Evolutionary conservation across 208 protist genomes (phyloP), one percentile per base, ranked within the genome.

Genomic region (Trypanosoma melophagium): DNA sequence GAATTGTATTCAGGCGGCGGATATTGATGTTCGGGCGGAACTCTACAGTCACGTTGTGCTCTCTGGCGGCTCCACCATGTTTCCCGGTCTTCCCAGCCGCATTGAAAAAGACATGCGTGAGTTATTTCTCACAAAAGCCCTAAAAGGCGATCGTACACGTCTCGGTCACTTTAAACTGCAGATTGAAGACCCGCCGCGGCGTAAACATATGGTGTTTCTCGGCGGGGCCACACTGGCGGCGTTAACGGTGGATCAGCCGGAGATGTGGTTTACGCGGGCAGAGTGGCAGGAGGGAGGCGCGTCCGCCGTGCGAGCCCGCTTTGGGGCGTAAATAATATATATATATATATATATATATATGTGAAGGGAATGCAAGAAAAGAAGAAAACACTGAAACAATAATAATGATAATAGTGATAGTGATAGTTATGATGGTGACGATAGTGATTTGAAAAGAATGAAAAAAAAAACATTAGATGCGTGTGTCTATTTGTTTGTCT

Each of bases 41-140:
- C 92, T 99, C 22, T 99, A 98, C 81, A 88, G 96, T 61, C 89
- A 98, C 79, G 97, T 99, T 69, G 93, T 99, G n/a, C 85, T 99
- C 3, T 98, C 95, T 25, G 98, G 98, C 41, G 98, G 98, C 57
- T 90, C 95, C 0, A 99, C 97, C 35, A 97, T 99, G 97, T 98
- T 98, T 55, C 97, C 97, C 8, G 98, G 98, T 44, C 80, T 99
- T 19, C 96, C 96, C 49, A 95, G 72, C 8, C 86, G 98, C 3
- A 78, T 99, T 3, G 90, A 98, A 74, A 89, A 92, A 49, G 98
- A 99, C 63, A 92, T 99, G 61, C 84, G 90, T 51, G 53, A 69
- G 14, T 69, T 93, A 0, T 98, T 98, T 84, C 61, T 98, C 10
- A 76, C 92, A 22, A 74, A 95, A n/a, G 86, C 98, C 19, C 62